Conservation (phyloP, 257 asterid species). For the Solanum rostratum region DNA sequence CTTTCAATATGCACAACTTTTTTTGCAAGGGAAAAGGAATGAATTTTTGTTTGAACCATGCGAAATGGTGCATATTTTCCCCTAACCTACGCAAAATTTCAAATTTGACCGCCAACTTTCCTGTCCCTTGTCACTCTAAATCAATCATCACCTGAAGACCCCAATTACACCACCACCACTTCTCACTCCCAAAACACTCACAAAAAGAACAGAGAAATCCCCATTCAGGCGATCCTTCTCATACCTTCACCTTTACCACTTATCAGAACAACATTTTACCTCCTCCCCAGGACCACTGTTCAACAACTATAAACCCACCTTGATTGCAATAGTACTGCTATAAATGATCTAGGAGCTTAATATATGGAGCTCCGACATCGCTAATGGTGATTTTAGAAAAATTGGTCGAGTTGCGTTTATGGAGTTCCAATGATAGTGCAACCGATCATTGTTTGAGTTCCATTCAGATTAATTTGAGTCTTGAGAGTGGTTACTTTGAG, state of each 20-base stretch:
- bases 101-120: not conserved
- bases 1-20: not conserved
- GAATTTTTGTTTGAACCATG: not conserved
- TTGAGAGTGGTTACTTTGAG: not conserved
- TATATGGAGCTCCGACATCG: not conserved
- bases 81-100: not conserved
- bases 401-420: not conserved
- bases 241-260: not conserved
- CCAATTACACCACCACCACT: not conserved
- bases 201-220: not conserved
- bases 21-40: not conserved
- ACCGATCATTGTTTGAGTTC: not conserved
- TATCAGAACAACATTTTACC: not conserved
- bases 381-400: not conserved
- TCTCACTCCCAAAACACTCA: not conserved
- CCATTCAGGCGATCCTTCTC: not conserved
- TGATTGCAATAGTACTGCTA: not conserved
- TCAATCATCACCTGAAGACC: not conserved
- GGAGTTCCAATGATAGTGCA: not conserved
- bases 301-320: not conserved
- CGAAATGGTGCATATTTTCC: not conserved
- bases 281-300: not conserved
- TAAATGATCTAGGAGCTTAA: not conserved
- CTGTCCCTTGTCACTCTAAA: not conserved
- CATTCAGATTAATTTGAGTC: not conserved